These are phyloP conservation scores for Aspergillus vadensis DNA, from an alignment of 2,329 filamentous ascomycete species.

Conservation along the genomic window DNA sequence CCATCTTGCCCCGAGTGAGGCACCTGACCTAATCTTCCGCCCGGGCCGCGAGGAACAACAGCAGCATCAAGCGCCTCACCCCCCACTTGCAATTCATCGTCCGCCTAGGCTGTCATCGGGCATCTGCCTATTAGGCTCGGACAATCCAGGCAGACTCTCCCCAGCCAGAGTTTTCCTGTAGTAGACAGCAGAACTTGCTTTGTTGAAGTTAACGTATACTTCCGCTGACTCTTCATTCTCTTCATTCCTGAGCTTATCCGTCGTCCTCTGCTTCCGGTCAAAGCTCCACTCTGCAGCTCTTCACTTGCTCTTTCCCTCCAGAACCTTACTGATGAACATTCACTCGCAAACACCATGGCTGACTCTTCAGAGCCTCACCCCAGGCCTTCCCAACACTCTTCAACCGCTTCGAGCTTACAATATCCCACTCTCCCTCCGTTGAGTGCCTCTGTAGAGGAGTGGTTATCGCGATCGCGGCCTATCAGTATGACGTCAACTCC, in stretches of 20 bases:
- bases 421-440: slow-evolving; percentile 46
- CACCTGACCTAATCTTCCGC: slow-evolving; percentile 24
- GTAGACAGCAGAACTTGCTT: slow-evolving; percentile 10
- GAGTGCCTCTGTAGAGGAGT: slow-evolving; percentile 43
- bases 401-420: slow-evolving; percentile 35
- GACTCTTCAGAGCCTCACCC: slow-evolving; percentile 37
- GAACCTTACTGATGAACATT: slow-evolving; percentile 24
- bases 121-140: slow-evolving; percentile 27
- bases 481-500: slow-evolving; percentile 43
- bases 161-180: slow-evolving; percentile 6
- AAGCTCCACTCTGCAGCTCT: slow-evolving; percentile 21
- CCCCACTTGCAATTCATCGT: slow-evolving; percentile 19
- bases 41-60: slow-evolving; percentile 12
- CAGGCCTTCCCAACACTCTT: slow-evolving; percentile 31
- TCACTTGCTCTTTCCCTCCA: slow-evolving; percentile 17
- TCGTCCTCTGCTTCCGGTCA: slow-evolving; percentile 21
- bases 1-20: neutral
- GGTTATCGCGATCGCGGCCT: slow-evolving; percentile 45
- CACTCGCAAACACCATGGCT: slow-evolving; percentile 35
- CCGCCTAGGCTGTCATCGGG: slow-evolving; percentile 23
- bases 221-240: slow-evolving; percentile 16
- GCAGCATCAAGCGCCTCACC: slow-evolving; percentile 11
- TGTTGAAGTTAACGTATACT: slow-evolving; percentile 22
- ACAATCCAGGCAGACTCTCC: slow-evolving; percentile 11
- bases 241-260: slow-evolving; percentile 17